Evolutionary conservation across 768 basidiomycete genomes (phyloP).

Genomic region (Tulasnella sp.): DNA sequence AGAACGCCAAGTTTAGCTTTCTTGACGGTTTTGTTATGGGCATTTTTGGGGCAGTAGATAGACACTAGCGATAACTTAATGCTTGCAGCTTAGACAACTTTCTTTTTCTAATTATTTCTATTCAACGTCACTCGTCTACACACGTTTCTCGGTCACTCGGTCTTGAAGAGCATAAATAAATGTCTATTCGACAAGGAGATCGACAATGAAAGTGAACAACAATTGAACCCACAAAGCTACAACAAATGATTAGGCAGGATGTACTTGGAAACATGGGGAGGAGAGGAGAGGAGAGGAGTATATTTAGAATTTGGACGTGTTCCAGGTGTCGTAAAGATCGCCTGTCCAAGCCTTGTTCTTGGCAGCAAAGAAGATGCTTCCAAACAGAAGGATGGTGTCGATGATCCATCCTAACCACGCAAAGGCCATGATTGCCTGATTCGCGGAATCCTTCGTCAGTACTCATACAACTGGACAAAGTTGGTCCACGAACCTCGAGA

Average conservation of each 20-base stretch:
- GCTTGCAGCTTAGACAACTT: background rate
- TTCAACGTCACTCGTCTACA: no score
- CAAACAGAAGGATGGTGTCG: background rate
- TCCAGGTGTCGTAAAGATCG: conserved; percentile 12
- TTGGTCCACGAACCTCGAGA: background rate
- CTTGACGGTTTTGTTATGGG: background rate
- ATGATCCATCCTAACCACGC: conserved; percentile 16
- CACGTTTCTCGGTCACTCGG: background rate
- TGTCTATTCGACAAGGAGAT: background rate
- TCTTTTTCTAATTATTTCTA: no score
- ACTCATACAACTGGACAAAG: background rate
- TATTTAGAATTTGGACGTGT: background rate
- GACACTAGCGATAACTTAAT: background rate
- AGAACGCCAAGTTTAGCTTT: background rate
- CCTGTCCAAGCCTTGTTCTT: conserved; percentile 1
- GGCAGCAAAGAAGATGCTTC: conserved; percentile 7
- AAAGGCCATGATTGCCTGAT: conserved; percentile 13
- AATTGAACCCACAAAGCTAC: background rate
- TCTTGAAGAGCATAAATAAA: background rate
- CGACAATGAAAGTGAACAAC: background rate
- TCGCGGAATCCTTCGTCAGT: background rate
- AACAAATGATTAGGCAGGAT: background rate
- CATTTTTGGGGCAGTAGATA: background rate
- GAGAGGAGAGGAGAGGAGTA: background rate
- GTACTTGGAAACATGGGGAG: background rate